Evolutionary conservation across 2,329 filamentous ascomycete genomes (phyloP).

Genomic region (Ophiostoma himal-ulmi): DNA sequence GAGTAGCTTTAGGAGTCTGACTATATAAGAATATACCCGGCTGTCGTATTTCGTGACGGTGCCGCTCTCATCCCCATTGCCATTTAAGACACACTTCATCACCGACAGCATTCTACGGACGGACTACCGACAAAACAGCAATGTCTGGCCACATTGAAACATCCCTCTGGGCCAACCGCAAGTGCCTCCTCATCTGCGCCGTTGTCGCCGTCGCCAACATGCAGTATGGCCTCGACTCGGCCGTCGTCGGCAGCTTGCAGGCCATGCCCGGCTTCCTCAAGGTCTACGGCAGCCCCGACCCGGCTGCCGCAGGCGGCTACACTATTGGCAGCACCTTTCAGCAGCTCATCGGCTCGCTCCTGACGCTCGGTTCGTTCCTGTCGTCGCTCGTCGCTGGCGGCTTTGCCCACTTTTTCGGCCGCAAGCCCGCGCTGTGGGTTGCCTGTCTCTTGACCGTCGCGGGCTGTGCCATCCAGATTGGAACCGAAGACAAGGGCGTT

Average conservation of each 20-base stretch:
- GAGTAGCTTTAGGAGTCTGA: neutral
- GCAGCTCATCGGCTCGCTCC: conserved; percentile 46
- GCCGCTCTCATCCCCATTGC: neutral
- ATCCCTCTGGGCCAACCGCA: conserved; percentile 29
- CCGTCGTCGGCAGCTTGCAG: conserved; percentile 41
- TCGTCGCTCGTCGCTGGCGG: conserved; percentile 44
- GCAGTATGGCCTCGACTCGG: conserved; percentile 48
- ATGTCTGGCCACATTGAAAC: conserved; percentile 19
- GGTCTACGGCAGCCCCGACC: conserved; percentile 46
- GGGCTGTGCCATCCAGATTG: conserved; percentile 42
- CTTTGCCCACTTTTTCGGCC: conserved; percentile 44
- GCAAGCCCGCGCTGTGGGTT: conserved; percentile 42
- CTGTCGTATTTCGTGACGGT: neutral
- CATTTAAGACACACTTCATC: neutral
- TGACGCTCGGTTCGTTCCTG: conserved; percentile 47
- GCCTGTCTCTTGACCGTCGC: conserved; percentile 42
- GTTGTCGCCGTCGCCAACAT: conserved; percentile 45
- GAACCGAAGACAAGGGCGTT: conserved; percentile 36
- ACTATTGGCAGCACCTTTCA: conserved; percentile 45
- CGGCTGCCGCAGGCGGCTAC: conserved; percentile 34
- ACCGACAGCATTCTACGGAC: neutral
- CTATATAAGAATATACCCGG: neutral
- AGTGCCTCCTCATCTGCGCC: conserved; percentile 43
- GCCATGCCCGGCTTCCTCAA: conserved; percentile 48
- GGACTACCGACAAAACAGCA: neutral